These are phyloP conservation scores for Thermochaetoides thermophila DNA, from an alignment of 495 filamentous ascomycete species.

Conservation along the genomic window DNA sequence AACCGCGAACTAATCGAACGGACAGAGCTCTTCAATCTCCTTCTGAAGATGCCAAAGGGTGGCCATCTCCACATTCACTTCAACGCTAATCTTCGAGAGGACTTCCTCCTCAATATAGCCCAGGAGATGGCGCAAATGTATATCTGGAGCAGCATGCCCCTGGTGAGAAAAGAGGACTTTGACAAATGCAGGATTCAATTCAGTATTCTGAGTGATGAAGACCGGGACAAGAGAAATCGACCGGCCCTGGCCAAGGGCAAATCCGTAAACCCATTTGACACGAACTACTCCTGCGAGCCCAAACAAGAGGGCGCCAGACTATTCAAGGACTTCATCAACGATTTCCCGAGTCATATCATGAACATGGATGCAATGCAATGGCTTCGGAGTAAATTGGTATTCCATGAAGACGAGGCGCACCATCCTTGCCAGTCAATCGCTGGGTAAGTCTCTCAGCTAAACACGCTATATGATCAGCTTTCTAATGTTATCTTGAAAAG, in stretches of 20 bases:
- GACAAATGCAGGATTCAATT: constrained; percentile 35
- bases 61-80: constrained; percentile 43
- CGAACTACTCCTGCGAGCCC: too few relatives aligned
- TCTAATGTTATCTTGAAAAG: too few relatives aligned
- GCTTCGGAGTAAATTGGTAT: constrained; percentile 35
- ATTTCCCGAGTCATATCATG: constrained; percentile 5
- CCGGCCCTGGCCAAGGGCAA: too few relatives aligned
- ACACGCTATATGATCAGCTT: too few relatives aligned
- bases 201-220: constrained; percentile 23
- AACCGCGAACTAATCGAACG: constrained; percentile 32
- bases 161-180: constrained; percentile 16
- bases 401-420: constrained; percentile 33
- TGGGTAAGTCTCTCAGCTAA: constrained; percentile 26
- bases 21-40: constrained; percentile 28
- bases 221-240: constrained; percentile 5
- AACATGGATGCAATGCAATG: constrained; percentile 16
- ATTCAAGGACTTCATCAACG: constrained; percentile 20
- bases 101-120: constrained; percentile 34
- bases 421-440: constrained; percentile 20
- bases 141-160: constrained; percentile 31
- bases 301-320: constrained; percentile 25
- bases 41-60: constrained; percentile 35
- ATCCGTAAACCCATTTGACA: constrained; percentile 13
- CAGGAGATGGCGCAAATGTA: constrained; percentile 37
- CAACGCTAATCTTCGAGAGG: constrained; percentile 36